Evolutionary conservation across 345 rosid genomes (phyloP).

Genomic region (Boechera divaricarpa): DNA sequence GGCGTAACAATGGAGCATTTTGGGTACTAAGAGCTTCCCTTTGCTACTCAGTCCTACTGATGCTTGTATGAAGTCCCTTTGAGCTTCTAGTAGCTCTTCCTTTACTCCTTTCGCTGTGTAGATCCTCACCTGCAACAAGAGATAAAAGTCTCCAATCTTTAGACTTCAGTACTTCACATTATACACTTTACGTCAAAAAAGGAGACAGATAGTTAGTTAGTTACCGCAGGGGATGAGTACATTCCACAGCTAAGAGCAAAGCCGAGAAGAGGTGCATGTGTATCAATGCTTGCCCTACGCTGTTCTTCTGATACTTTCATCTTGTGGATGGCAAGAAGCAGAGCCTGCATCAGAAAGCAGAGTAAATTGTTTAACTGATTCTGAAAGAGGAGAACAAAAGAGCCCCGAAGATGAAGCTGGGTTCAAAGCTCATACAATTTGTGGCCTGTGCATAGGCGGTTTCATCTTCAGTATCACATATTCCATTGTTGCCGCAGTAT

Average conservation of each 20-base stretch:
- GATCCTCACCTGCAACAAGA: constrained; percentile 69
- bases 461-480: constrained; percentile 85
- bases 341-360: constrained; percentile 53
- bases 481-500: constrained; percentile 80
- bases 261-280: constrained; percentile 69
- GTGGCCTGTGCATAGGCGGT: constrained; percentile 87
- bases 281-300: constrained; percentile 64
- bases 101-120: constrained; percentile 70
- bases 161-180: not conserved
- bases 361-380: constrained; percentile 15
- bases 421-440: constrained; percentile 58
- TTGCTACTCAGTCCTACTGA: constrained; percentile 87
- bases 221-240: constrained; percentile 96
- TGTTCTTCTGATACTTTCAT: constrained; percentile 81
- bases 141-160: not conserved
- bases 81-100: constrained; percentile 84
- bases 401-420: not conserved
- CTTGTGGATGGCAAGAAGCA: constrained; percentile 87
- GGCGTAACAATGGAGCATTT: constrained; percentile 82
- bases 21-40: constrained; percentile 88
- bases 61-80: constrained; percentile 76
- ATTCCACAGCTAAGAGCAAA: constrained; percentile 89
- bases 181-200: not conserved
- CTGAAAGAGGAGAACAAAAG: not conserved
- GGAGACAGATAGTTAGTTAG: not conserved